phyloP scores from a whole-genome alignment of 208 protist genomes.

The Paratrypanosoma confusum region DNA sequence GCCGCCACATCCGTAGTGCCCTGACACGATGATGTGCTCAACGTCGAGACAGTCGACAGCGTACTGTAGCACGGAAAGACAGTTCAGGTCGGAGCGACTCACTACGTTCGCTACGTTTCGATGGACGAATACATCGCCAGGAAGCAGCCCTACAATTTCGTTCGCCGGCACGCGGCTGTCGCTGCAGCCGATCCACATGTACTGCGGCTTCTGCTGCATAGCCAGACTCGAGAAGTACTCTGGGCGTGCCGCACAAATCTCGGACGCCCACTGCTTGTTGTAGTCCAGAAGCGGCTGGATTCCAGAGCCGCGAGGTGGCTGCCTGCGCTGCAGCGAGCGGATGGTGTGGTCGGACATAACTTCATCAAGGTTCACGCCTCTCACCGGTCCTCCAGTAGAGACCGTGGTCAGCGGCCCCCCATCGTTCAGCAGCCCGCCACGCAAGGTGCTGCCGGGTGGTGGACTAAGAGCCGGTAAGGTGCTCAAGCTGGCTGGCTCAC shows the following conservation, averaged over 20 bases:
- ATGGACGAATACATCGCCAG: conserved; percentile 91
- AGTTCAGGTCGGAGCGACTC: conserved; percentile 84
- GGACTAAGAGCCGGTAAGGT: too few relatives aligned
- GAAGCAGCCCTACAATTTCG: conserved; percentile 78
- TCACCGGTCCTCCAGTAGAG: too few relatives aligned
- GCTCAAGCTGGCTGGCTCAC: too few relatives aligned
- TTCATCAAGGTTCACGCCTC: too few relatives aligned
- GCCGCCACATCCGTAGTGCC: conserved; percentile 92
- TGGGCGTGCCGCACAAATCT: conserved; percentile 67
- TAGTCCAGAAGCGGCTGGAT: conserved; percentile 76
- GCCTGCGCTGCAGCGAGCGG: conserved; percentile 43
- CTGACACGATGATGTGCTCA: conserved; percentile 90
- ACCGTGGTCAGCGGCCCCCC: too few relatives aligned
- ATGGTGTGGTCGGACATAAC: too few relatives aligned
- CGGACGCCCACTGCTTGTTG: conserved; percentile 80
- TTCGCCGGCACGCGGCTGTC: conserved; percentile 83
- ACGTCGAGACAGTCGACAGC: conserved; percentile 89
- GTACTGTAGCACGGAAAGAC: conserved; percentile 86
- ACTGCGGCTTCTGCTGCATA: conserved; percentile 78
- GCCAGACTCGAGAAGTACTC: conserved; percentile 76
- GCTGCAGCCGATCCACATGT: conserved; percentile 91
- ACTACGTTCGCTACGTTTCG: conserved; percentile 93
- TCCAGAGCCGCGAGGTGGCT: conserved; percentile 48
- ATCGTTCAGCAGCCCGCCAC: too few relatives aligned
- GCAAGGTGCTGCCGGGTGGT: too few relatives aligned